A percentile compares a stretch with the other conserved stretches of the same genome.
Evolutionary conservation across 306 rosid genomes (phyloP).

Genomic region (Sesbania bispinosa): DNA sequence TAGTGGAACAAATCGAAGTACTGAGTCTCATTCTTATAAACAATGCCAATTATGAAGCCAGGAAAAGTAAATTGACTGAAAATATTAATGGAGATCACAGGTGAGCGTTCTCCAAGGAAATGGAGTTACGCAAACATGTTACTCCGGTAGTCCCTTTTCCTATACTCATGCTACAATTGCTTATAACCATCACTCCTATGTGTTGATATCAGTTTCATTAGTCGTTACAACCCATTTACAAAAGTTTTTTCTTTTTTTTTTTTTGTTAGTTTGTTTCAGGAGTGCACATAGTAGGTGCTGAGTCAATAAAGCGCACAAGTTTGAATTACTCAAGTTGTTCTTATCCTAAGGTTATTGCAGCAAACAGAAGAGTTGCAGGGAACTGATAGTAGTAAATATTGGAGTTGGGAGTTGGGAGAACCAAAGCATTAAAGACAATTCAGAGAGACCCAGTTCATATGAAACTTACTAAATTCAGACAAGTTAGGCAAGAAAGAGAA

Average conservation of each 20-base stretch:
- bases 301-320: background rate
- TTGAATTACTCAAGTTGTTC: background rate
- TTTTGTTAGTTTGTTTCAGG: background rate
- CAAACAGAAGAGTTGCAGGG: background rate
- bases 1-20: background rate
- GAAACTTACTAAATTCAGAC: background rate
- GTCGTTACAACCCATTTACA: no score
- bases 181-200: background rate
- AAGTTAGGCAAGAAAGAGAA: constrained; percentile 7
- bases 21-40: no score
- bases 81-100: no score
- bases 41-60: no score
- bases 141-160: no score
- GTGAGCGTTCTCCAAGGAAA: no score
- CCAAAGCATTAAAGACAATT: background rate
- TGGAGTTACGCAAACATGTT: no score
- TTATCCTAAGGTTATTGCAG: background rate
- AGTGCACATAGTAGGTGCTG: background rate
- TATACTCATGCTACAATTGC: background rate
- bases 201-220: no score
- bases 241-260: no score
- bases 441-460: background rate
- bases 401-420: background rate
- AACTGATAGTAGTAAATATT: background rate
- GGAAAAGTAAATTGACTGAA: no score